A percentile compares a stretch with the other conserved stretches of the same genome.
These are phyloP conservation scores for Chionographis japonica DNA, from an alignment of 106 monocot genomes.

Conservation along the genomic window DNA sequence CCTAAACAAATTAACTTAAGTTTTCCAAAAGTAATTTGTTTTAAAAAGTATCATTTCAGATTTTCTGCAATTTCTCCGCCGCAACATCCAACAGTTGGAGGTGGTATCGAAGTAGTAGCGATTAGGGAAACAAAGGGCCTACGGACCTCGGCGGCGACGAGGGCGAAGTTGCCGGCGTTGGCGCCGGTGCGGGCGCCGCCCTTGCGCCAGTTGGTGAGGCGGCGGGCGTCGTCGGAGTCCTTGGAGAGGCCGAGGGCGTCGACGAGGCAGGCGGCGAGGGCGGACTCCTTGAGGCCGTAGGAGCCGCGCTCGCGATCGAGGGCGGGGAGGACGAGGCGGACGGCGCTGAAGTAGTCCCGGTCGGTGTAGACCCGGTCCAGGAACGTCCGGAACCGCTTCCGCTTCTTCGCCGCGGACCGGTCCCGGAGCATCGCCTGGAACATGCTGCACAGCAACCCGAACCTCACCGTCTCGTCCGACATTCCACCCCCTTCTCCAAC, in stretches of 20 bases:
- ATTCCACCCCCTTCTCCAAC: slow-evolving; percentile 16
- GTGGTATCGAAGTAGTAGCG: too few species aligned
- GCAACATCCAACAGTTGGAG: too few species aligned
- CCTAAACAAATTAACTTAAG: too few species aligned
- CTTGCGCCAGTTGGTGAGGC: slow-evolving; percentile 85
- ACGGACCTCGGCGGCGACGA: slow-evolving; percentile 72
- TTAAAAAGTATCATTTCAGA: too few species aligned
- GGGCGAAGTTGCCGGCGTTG: slow-evolving; percentile 85
- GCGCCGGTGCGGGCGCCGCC: slow-evolving; percentile 73
- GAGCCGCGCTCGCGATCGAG: slow-evolving; percentile 91
- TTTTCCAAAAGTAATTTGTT: too few species aligned
- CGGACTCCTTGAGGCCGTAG: slow-evolving; percentile 88
- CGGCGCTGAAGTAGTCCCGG: slow-evolving; percentile 75
- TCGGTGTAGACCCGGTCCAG: slow-evolving; percentile 78
- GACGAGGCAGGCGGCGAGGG: slow-evolving; percentile 65
- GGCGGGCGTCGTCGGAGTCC: slow-evolving; percentile 84
- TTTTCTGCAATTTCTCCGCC: too few species aligned
- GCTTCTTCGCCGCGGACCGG: slow-evolving; percentile 73
- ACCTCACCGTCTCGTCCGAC: slow-evolving; percentile 74
- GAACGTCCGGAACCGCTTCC: slow-evolving; percentile 73
- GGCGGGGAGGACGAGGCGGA: slow-evolving; percentile 77
- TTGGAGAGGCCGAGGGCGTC: slow-evolving; percentile 84
- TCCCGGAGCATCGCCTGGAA: slow-evolving; percentile 92
- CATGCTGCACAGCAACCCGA: slow-evolving; percentile 86
- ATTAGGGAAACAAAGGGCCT: too few species aligned